Evolutionary conservation across 2,329 filamentous ascomycete genomes (phyloP).

Genomic region (Aspergillus persii): DNA sequence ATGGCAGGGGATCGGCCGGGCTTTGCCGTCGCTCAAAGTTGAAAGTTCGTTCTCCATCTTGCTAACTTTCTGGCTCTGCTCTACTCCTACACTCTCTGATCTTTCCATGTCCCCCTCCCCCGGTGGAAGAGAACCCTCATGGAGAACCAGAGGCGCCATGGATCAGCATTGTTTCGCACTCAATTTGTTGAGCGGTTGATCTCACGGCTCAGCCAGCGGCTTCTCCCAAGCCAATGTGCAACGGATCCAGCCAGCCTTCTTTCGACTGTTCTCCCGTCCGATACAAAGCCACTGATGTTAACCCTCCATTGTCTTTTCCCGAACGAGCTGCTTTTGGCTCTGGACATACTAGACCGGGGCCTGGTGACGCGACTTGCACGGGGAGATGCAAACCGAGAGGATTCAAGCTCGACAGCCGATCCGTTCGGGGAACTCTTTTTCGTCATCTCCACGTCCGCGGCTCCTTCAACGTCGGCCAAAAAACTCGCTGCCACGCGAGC

Average conservation of each 20-base stretch:
- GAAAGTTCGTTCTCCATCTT: no score
- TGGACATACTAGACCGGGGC: slow-evolving; percentile 80
- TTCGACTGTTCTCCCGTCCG: slow-evolving; percentile 20
- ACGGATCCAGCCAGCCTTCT: slow-evolving; percentile 14
- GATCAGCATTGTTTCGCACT: background rate
- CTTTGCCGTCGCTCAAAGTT: no score
- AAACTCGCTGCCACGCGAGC: slow-evolving; percentile 23
- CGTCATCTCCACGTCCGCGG: slow-evolving; percentile 59
- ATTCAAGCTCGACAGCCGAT: background rate
- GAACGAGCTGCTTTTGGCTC: slow-evolving; percentile 72
- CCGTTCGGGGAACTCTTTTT: slow-evolving; percentile 51
- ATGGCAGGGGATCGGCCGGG: no score
- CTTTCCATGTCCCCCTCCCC: no score
- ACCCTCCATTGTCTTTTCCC: slow-evolving; percentile 86
- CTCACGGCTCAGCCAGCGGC: slow-evolving; percentile 16
- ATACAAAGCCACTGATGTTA: slow-evolving; percentile 59
- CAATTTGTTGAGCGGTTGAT: slow-evolving; percentile 25
- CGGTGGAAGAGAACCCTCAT: background rate
- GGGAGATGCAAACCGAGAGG: slow-evolving; percentile 1
- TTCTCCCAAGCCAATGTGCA: background rate
- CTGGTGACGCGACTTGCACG: slow-evolving; percentile 60
- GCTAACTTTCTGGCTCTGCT: no score
- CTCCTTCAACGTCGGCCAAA: slow-evolving; percentile 8
- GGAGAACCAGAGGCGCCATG: background rate
- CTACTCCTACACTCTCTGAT: no score